Evolutionary conservation across 2,329 filamentous ascomycete species (phyloP).

Genomic region (Fusarium tanahbumbuense): DNA sequence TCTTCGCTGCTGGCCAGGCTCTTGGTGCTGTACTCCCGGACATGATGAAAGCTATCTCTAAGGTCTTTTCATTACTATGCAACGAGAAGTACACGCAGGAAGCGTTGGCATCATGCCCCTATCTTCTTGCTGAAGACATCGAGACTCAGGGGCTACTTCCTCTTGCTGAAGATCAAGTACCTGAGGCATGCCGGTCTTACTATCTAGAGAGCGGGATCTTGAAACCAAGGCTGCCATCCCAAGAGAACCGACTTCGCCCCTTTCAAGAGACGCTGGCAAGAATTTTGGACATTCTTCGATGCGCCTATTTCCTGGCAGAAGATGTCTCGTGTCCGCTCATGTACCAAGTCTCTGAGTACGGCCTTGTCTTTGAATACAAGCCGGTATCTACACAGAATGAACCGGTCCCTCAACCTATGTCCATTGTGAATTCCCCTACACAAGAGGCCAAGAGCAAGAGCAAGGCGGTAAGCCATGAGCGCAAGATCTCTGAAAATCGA

Average conservation of each 20-base stretch:
- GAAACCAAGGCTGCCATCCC: slow-evolving; percentile 55
- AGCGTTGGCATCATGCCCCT: slow-evolving; percentile 56
- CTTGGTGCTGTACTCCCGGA: slow-evolving; percentile 59
- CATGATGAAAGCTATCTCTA: slow-evolving; percentile 60
- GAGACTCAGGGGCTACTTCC: slow-evolving; percentile 59
- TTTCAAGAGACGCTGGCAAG: slow-evolving; percentile 58
- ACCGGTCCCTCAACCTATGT: slow-evolving; percentile 19
- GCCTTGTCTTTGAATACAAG: slow-evolving; percentile 52
- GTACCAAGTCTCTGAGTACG: slow-evolving; percentile 44
- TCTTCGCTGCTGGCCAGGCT: slow-evolving; percentile 59
- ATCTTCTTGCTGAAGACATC: slow-evolving; percentile 65
- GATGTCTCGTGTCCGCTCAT: slow-evolving; percentile 55
- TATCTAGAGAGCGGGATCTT: slow-evolving; percentile 50
- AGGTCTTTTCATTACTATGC: slow-evolving; percentile 62
- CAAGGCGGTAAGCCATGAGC: slow-evolving; percentile 18
- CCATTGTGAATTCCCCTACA: slow-evolving; percentile 31
- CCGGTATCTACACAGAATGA: slow-evolving; percentile 13
- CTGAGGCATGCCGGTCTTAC: slow-evolving; percentile 55
- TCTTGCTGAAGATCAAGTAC: slow-evolving; percentile 54
- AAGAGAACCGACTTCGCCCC: slow-evolving; percentile 48
- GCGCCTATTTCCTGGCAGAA: slow-evolving; percentile 60
- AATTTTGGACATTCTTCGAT: slow-evolving; percentile 61
- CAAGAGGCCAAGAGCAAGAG: slow-evolving; percentile 17
- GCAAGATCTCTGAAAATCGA: slow-evolving; percentile 16
- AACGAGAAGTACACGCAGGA: slow-evolving; percentile 55